A percentile compares a stretch with the other conserved stretches of the same genome.
Conservation (phyloP, 768 basidiomycete genomes). For the Phlebiopsis gigantea region DNA sequence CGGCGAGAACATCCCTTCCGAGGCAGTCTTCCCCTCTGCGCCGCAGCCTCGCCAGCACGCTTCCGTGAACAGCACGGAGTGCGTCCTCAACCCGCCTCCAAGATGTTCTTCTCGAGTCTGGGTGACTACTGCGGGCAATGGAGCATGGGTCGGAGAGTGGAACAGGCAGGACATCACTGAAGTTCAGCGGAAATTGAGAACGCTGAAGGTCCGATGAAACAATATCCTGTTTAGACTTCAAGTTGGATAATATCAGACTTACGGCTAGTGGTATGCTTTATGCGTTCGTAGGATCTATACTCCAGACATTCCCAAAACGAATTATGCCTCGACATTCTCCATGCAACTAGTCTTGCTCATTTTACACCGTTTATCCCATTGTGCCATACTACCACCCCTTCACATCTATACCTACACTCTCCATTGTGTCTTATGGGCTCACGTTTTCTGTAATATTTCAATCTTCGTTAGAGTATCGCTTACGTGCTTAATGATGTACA, state of each 20-base stretch:
- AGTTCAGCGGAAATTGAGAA: conserved; percentile 13
- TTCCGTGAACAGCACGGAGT: neutral
- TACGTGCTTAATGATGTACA: too few relatives aligned
- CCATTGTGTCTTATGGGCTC: neutral
- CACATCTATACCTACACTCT: neutral
- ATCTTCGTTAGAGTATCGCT: neutral
- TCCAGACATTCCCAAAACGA: neutral
- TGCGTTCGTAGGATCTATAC: neutral
- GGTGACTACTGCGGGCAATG: conserved; percentile 8
- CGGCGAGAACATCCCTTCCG: conserved; percentile 21
- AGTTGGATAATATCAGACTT: neutral
- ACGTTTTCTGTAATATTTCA: neutral
- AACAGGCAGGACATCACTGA: conserved; percentile 17
- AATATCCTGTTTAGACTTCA: neutral
- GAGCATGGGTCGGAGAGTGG: conserved; percentile 15
- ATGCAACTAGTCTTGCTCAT: too few relatives aligned
- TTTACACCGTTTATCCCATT: too few relatives aligned
- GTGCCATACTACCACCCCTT: too few relatives aligned
- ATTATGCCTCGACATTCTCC: too few relatives aligned
- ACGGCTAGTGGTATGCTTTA: neutral
- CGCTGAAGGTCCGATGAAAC: conserved; percentile 8
- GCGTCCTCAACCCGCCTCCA: neutral
- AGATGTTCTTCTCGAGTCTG: conserved; percentile 7
- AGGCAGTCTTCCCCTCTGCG: conserved; percentile 16
- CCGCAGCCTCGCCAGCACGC: neutral